phyloP scores from a whole-genome alignment of 805 yeast species.

The Clavispora carvajalis region DNA sequence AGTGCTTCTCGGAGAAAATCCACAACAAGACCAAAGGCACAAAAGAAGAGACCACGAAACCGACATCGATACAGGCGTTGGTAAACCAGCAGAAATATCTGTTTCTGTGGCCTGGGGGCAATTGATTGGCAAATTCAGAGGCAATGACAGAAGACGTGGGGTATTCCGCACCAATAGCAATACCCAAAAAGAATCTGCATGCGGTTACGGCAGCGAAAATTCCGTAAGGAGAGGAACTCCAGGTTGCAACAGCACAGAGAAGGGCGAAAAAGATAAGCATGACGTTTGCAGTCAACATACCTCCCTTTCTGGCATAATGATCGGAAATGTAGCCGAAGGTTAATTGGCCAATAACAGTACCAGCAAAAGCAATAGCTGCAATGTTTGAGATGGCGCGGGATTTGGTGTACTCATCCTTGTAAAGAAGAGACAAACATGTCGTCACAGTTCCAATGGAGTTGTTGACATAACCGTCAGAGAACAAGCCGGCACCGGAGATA shows the following conservation, averaged over 20 bases:
- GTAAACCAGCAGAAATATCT: constrained; percentile 89
- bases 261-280: constrained; percentile 75
- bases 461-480: constrained; percentile 90
- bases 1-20: constrained; percentile 68
- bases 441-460: constrained; percentile 76
- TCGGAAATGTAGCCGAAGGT: constrained; percentile 79
- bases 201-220: constrained; percentile 79
- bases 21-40: constrained; percentile 82
- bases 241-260: constrained; percentile 54
- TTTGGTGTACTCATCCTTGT: constrained; percentile 54
- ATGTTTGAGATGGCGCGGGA: constrained; percentile 76
- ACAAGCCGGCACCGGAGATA: constrained; percentile 81
- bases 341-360: constrained; percentile 85
- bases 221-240: constrained; percentile 78
- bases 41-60: constrained; percentile 78
- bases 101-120: constrained; percentile 81
- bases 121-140: constrained; percentile 78
- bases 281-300: constrained; percentile 74
- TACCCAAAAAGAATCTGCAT: constrained; percentile 82
- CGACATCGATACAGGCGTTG: constrained; percentile 78
- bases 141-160: constrained; percentile 93
- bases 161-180: constrained; percentile 92
- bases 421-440: constrained; percentile 61
- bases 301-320: constrained; percentile 70
- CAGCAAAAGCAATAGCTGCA: constrained; percentile 84